These are phyloP conservation scores for Phytophthora sansomeana DNA, from an alignment of 352 stramenopile species.

Conservation along the genomic window DNA sequence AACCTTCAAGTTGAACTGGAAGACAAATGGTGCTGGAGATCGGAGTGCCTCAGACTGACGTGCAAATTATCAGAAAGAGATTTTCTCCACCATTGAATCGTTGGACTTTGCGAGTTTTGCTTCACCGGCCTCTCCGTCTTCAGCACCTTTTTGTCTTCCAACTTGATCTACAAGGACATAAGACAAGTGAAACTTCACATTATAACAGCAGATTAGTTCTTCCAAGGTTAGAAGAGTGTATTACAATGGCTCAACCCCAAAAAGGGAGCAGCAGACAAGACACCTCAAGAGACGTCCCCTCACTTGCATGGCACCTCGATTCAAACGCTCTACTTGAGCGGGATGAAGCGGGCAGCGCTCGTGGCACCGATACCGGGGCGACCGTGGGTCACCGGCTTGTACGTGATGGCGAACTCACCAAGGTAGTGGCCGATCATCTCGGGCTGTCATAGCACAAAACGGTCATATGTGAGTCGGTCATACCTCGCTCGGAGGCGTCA, in stretches of 20 bases:
- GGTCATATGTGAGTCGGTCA: slow-evolving; percentile 31
- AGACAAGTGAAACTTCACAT: slow-evolving; percentile 32
- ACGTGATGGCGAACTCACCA: slow-evolving; percentile 99
- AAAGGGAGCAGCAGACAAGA: slow-evolving; percentile 40
- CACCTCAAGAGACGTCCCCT: slow-evolving; percentile 29
- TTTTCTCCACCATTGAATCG: slow-evolving; percentile 70
- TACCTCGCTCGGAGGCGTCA: slow-evolving; percentile 4
- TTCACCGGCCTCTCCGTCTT: slow-evolving; percentile 52
- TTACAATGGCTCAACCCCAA: slow-evolving; percentile 85
- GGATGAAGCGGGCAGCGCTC: slow-evolving; percentile 99
- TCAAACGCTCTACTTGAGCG: slow-evolving; percentile 94
- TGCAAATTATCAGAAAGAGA: slow-evolving; percentile 83
- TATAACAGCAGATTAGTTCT: slow-evolving; percentile 6
- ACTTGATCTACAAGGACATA: slow-evolving; percentile 23
- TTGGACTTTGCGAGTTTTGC: slow-evolving; percentile 57
- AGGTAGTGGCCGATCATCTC: slow-evolving; percentile 99
- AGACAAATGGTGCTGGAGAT: background rate
- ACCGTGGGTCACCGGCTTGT: slow-evolving; percentile 98
- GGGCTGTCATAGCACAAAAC: slow-evolving; percentile 58
- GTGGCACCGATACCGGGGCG: slow-evolving; percentile 98
- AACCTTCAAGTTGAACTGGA: background rate
- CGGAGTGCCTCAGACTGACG: slow-evolving; percentile 86
- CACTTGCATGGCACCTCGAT: slow-evolving; percentile 20
- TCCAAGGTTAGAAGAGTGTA: slow-evolving; percentile 66
- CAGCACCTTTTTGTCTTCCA: slow-evolving; percentile 12